Conservation (phyloP, 768 basidiomycete species). For the Hydnomerulius pinastri region DNA sequence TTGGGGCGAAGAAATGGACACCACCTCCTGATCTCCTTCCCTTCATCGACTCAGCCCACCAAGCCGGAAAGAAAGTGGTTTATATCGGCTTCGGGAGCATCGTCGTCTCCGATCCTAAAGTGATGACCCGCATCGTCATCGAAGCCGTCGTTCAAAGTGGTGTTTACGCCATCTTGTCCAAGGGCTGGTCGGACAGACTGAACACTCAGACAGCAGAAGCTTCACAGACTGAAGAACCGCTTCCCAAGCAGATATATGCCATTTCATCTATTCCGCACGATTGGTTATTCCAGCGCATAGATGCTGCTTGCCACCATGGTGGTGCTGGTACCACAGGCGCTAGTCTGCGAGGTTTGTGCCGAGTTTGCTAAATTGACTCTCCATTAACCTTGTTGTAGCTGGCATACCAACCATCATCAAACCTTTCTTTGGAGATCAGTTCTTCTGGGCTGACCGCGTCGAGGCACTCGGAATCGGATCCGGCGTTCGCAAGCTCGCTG, state of each 20-base stretch:
- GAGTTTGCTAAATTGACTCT: neutral
- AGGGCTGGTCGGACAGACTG: constrained; percentile 96
- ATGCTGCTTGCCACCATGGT: constrained; percentile 98
- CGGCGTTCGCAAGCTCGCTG: constrained; percentile 85
- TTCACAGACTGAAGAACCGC: constrained; percentile 63
- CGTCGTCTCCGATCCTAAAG: constrained; percentile 91
- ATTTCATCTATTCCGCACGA: constrained; percentile 91
- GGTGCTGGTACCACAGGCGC: constrained; percentile 97
- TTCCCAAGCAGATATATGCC: constrained; percentile 79
- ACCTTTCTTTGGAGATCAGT: constrained; percentile 98
- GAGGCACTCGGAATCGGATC: constrained; percentile 92
- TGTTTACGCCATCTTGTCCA: constrained; percentile 91
- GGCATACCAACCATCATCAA: constrained; percentile 95
- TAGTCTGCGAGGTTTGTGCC: constrained; percentile 75
- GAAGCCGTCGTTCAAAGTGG: constrained; percentile 87
- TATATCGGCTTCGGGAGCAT: constrained; percentile 99
- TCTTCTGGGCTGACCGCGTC: constrained; percentile 98
- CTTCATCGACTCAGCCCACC: constrained; percentile 82
- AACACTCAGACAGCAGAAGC: constrained; percentile 62
- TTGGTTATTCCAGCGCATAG: constrained; percentile 92
- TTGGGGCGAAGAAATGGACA: constrained; percentile 85
- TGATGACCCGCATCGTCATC: constrained; percentile 89
- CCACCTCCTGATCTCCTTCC: constrained; percentile 77
- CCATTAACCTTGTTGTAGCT: constrained; percentile 45
- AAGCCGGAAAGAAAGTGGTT: constrained; percentile 82